These are phyloP conservation scores for Macrotyloma uniflorum DNA, from an alignment of 306 rosid species.

Conservation along the genomic window DNA sequence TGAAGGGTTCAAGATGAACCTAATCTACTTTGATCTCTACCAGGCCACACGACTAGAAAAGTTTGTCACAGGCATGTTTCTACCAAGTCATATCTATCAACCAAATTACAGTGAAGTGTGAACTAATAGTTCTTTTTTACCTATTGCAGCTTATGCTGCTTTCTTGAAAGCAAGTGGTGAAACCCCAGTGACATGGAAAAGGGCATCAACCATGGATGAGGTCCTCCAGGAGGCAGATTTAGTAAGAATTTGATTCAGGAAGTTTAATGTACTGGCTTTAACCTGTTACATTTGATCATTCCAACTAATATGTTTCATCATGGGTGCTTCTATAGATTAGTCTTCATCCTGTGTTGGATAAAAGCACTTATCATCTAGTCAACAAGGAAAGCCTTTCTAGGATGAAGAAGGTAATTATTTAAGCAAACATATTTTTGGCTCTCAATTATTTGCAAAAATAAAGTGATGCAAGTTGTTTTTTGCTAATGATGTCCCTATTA, in stretches of 20 bases:
- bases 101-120: conserved; percentile 13
- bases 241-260: conserved; percentile 52
- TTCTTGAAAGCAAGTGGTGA: conserved; percentile 92
- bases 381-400: conserved; percentile 84
- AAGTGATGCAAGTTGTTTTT: not conserved
- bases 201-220: conserved; percentile 92
- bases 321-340: conserved; percentile 69
- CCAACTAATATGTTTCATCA: conserved; percentile 28
- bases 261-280: not conserved
- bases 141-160: conserved; percentile 75
- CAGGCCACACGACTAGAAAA: conserved; percentile 92
- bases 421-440: not conserved
- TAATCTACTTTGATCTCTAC: conserved; percentile 93
- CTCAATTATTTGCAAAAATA: conserved; percentile 7
- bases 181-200: conserved; percentile 89
- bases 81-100: conserved; percentile 16
- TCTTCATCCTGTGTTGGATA: conserved; percentile 94
- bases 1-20: conserved; percentile 99
- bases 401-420: conserved; percentile 84
- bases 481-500: conserved; percentile 24
- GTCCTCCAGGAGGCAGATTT: conserved; percentile 94
- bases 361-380: conserved; percentile 93
- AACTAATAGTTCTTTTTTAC: conserved; percentile 35
- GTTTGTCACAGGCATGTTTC: conserved; percentile 88
- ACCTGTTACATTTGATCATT: conserved; percentile 6